Evolutionary conservation across 2,329 filamentous ascomycete species (phyloP).

Genomic region (Coccinonectria pachysandricola): DNA sequence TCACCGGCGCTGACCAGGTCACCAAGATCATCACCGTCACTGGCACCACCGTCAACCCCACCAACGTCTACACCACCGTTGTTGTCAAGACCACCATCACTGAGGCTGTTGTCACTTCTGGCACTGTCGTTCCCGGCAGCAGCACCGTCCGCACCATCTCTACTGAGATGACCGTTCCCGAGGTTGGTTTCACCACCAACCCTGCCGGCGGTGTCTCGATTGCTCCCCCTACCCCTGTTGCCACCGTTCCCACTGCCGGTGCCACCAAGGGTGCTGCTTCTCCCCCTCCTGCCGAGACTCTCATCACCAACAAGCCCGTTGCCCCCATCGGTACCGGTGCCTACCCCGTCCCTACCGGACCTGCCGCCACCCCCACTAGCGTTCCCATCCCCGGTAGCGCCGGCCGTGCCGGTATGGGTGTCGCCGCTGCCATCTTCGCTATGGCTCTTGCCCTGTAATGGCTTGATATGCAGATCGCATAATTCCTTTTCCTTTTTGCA

Average conservation of each 20-base stretch:
- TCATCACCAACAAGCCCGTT: constrained; percentile 16
- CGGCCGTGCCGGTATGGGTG: constrained; percentile 33
- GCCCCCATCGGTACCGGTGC: constrained; percentile 24
- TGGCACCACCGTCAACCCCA: constrained; percentile 38
- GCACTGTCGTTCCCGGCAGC: constrained; percentile 35
- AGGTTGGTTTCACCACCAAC: constrained; percentile 38
- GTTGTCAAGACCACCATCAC: constrained; percentile 37
- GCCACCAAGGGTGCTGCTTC: constrained; percentile 3
- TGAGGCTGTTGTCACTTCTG: constrained; percentile 38
- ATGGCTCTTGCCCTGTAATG: constrained; percentile 37
- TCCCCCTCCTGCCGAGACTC: constrained; percentile 16
- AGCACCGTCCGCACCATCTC: constrained; percentile 38
- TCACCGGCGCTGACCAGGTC: constrained; percentile 60
- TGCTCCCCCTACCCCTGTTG: constrained; percentile 27
- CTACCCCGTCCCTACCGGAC: constrained; percentile 24
- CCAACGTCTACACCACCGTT: constrained; percentile 41
- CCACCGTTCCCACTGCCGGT: constrained; percentile 28
- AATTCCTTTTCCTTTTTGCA: constrained; percentile 15
- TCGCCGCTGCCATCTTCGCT: constrained; percentile 35
- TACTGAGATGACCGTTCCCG: constrained; percentile 43
- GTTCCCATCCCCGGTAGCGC: constrained; percentile 30
- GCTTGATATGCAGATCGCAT: constrained; percentile 11
- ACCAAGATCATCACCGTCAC: constrained; percentile 49
- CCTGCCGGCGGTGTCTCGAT: constrained; percentile 11
- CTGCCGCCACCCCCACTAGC: constrained; percentile 23